Evolutionary conservation across 169 alveolate genomes (phyloP).

Genomic region (Plasmodium relictum): DNA sequence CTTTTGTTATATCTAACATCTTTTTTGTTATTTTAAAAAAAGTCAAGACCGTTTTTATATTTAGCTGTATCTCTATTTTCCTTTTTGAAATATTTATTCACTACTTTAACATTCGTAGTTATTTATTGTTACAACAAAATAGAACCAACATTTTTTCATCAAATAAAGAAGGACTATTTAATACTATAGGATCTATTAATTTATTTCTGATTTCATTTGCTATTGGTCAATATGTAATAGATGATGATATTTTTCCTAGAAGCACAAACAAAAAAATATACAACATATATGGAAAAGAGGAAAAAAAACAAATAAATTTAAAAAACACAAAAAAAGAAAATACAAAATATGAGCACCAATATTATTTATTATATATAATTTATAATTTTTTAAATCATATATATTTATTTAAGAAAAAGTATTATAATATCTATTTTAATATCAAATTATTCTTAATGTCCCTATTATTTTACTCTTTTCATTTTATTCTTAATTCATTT

Average conservation of each 20-base stretch:
- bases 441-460: slow-evolving; percentile 18
- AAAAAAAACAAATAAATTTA: background rate
- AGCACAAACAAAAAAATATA: background rate
- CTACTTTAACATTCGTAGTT: slow-evolving; percentile 12
- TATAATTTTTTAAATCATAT: too few relatives aligned
- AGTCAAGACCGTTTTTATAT: slow-evolving; percentile 3
- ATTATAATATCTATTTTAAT: background rate
- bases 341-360: background rate
- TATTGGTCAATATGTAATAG: slow-evolving; percentile 3
- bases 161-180: slow-evolving; percentile 66
- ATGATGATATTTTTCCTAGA: too few relatives aligned
- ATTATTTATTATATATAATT: background rate
- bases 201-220: slow-evolving; percentile 33
- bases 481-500: slow-evolving; percentile 14
- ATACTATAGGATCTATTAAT: slow-evolving; percentile 48
- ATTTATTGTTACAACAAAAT: slow-evolving; percentile 4
- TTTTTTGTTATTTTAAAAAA: slow-evolving; percentile 1
- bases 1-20: slow-evolving; percentile 21
- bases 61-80: slow-evolving; percentile 23
- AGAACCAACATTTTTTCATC: slow-evolving; percentile 29
- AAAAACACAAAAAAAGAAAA: background rate
- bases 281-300: background rate
- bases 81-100: slow-evolving; percentile 26
- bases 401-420: background rate
- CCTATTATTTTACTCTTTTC: slow-evolving; percentile 34